These are phyloP conservation scores for Musa troglodytarum DNA, from an alignment of 176 grass and related monocot species.

Conservation along the genomic window DNA sequence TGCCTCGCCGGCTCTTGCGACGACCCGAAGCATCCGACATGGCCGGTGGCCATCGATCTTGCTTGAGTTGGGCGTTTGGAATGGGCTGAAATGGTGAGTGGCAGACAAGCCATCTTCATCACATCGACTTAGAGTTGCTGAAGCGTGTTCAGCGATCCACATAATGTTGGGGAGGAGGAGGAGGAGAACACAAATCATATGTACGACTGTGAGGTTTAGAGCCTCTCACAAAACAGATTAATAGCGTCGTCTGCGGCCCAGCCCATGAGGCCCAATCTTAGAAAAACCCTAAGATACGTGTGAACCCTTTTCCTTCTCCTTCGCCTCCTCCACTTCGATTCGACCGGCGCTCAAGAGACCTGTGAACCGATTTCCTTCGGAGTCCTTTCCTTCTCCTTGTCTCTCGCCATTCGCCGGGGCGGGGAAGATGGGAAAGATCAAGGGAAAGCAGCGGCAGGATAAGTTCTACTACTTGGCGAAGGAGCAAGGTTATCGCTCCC, in stretches of 20 bases:
- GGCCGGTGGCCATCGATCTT: background rate
- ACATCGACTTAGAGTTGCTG: background rate
- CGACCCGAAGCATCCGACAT: background rate
- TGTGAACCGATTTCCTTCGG: too few species aligned
- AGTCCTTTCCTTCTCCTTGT: background rate
- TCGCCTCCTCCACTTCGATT: too few species aligned
- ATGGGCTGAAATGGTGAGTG: background rate
- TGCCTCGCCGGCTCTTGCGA: background rate
- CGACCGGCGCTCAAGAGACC: too few species aligned
- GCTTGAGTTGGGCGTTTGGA: background rate
- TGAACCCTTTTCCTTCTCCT: too few species aligned
- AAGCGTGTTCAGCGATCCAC: too few species aligned
- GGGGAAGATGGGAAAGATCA: slow-evolving; percentile 78
- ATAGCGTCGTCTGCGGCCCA: too few species aligned
- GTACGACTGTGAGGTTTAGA: too few species aligned
- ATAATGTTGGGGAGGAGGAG: too few species aligned
- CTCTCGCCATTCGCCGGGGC: background rate
- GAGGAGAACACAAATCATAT: too few species aligned
- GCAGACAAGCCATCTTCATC: background rate
- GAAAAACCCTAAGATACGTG: too few species aligned
- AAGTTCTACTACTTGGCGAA: slow-evolving; percentile 88
- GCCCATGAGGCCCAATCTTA: too few species aligned
- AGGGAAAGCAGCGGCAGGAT: slow-evolving; percentile 83
- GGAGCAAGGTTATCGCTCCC: slow-evolving; percentile 82
- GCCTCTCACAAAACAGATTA: too few species aligned